Percentiles rank a stretch among this genome's conserved stretches.
phyloP scores from a whole-genome alignment of 768 basidiomycete species.

The Pleurotus tuber-regium region DNA sequence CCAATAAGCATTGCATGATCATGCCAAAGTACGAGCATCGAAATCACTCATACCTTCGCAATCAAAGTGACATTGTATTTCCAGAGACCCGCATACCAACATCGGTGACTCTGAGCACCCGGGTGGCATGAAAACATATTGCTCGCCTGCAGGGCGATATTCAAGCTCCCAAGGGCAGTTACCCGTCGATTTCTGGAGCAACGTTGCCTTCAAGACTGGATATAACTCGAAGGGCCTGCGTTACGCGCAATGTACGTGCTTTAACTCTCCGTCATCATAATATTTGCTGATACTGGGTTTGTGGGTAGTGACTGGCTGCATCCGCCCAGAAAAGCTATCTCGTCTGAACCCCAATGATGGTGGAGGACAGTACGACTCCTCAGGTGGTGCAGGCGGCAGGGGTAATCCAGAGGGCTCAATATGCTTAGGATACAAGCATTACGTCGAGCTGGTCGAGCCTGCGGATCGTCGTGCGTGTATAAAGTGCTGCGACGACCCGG shows the following conservation, averaged over 20 bases:
- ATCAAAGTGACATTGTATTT: slow-evolving; percentile 14
- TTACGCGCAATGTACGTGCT: slow-evolving; percentile 43
- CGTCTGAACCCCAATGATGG: slow-evolving; percentile 45
- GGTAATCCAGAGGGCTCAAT: slow-evolving; percentile 53
- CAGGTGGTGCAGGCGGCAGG: slow-evolving; percentile 45
- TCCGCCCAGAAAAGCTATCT: slow-evolving; percentile 38
- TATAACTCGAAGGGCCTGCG: slow-evolving; percentile 35
- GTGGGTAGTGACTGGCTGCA: slow-evolving; percentile 63
- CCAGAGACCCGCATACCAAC: slow-evolving; percentile 45
- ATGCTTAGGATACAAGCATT: slow-evolving; percentile 59
- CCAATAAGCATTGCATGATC: slow-evolving; percentile 45
- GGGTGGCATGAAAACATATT: slow-evolving; percentile 55
- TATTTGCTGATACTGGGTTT: too few species aligned
- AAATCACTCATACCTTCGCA: background rate
- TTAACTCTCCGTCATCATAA: background rate
- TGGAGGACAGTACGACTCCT: slow-evolving; percentile 61
- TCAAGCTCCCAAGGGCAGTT: slow-evolving; percentile 43
- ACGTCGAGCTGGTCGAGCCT: slow-evolving; percentile 58
- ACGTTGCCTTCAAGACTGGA: slow-evolving; percentile 44
- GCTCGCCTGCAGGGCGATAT: slow-evolving; percentile 40
- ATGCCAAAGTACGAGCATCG: slow-evolving; percentile 36
- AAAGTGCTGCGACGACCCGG: slow-evolving; percentile 52
- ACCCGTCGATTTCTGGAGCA: slow-evolving; percentile 46
- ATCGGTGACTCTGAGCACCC: slow-evolving; percentile 57
- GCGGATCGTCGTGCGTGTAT: slow-evolving; percentile 51